Base-by-base conservation (phyloP, 768 basidiomycete species). In the Mycena latifolia region DNA sequence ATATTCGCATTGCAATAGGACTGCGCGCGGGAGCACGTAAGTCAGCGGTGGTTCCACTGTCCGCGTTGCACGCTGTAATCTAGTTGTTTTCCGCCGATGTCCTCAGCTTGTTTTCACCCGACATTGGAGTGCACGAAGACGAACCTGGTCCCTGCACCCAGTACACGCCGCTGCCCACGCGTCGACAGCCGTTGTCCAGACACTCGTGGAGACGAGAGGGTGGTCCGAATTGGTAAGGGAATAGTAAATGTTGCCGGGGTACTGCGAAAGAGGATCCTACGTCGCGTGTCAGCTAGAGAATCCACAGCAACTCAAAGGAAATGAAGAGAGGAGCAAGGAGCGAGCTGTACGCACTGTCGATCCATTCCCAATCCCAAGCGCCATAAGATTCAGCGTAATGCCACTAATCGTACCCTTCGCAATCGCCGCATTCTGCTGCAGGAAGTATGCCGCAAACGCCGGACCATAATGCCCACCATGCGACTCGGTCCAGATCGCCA, bases 391-490 rank as follows among this genome's bases (percentile, higher is more conserved):
- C 51, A 91, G 80, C 3, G 75, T 77, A 7, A 85, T 62, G 5
- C 88, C 89, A 5, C 75, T 69, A 5, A 85, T 67, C 0, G 73
- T 79, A 12, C 85, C 85, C 5, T 78, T 76, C 3, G 80, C 79
- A 52, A 91, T 89, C 14, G 82, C 87, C 29, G 82, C 78, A 61
- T 91, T 90, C 74, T 89, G 88, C 6, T 82, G 70, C 6, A 89
- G 78, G 81, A 91, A 87, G 67, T 88, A 84, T 70, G 86, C 82
- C 57, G 90, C 89, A 65, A 92, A 91, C 37, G 84, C 82, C 0
- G 90, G 90, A 2, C 87, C 90, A 72, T 89, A 91, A 69, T 91
- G 90, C 1, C 90, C 89, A 45, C 90, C 90, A 68, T 90, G n/a
- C 79, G 87, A 89, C 74, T 89, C 88, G 1, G 88, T 88, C 89